Evolutionary conservation across 768 basidiomycete genomes (phyloP), one percentile per base, ranked within the genome.

Genomic region (Lentinula sp.): DNA sequence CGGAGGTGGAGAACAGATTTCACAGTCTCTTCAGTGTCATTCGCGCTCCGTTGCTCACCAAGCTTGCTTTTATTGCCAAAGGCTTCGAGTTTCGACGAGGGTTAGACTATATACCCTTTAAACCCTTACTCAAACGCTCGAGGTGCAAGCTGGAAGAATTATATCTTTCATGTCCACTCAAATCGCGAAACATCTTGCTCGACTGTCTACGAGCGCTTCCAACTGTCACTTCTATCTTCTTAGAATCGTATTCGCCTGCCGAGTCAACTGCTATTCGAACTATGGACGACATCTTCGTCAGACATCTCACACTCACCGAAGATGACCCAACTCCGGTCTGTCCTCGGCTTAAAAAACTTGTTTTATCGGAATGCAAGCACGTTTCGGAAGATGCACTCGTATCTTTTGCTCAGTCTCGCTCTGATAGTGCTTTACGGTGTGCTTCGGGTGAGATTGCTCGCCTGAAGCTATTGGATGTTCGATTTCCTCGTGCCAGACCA

Each of bases 21-120:
- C 9, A 48, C n/a, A 59, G n/a, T 21, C 43, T 59, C 5, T 59
- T 59, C 46, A 48, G 35, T n/a, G n/a, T 35, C 40, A 59, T 59
- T 23, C 57, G 48, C 16, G 57, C 57, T 16, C 57, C 57, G 21
- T 16, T 37, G 4, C 57, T 59, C 10, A 18, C 43, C 8, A 28
- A 37, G 13, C 42, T 59, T 23, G 48, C 57, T 16, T 59, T 59
- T 15, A 49, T 50, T 37, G 32, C 57, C 18, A 34, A 21, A 28
- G 57, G 35, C 16, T 56, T 56, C 55, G 55, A 56, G 18, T 43
- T 56, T n/a, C 10, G 39, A 40, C 8, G 45, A 48, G 57, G 31
- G 28, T 10, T 48, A 13, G 45, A 37, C 13, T 59, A 15, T 32
- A 49, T 59, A 10, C 57, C 57, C 32, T 59, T 59, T 28, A 31